These are phyloP conservation scores for Cyphellophora attinorum DNA, from an alignment of 2,329 filamentous ascomycete genomes.

Conservation along the genomic window DNA sequence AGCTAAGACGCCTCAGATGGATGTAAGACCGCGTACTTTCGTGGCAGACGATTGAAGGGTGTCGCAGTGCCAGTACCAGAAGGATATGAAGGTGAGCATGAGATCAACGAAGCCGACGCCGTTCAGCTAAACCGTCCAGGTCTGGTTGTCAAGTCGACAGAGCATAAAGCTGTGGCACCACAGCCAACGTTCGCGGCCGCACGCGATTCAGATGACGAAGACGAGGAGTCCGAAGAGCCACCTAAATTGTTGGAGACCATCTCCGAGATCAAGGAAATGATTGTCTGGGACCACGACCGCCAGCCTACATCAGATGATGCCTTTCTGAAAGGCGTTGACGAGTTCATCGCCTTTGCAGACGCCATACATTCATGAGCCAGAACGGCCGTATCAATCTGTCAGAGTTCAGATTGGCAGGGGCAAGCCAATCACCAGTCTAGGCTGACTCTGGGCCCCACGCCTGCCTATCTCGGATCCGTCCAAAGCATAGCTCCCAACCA, in stretches of 20 bases:
- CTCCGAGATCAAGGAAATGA: conserved; percentile 61
- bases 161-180: not conserved
- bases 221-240: conserved; percentile 37
- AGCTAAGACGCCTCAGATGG: too few species aligned
- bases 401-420: too few species aligned
- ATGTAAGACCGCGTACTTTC: conserved; percentile 56
- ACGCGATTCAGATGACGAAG: conserved; percentile 32
- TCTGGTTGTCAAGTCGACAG: conserved; percentile 44
- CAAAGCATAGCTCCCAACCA: too few species aligned
- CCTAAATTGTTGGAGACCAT: conserved; percentile 51
- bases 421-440: too few species aligned
- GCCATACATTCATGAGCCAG: too few species aligned
- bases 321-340: conserved; percentile 65
- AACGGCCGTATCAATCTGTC: too few species aligned
- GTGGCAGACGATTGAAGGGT: conserved; percentile 70
- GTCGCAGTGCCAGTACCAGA: conserved; percentile 57
- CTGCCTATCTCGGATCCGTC: too few species aligned
- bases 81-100: conserved; percentile 50
- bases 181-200: conserved; percentile 4
- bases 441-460: too few species aligned
- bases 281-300: conserved; percentile 77
- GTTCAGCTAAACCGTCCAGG: conserved; percentile 31
- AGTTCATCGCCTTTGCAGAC: conserved; percentile 70
- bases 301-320: conserved; percentile 56
- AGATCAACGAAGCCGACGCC: not conserved